These are phyloP conservation scores for Pseudocercospora fijiensis DNA, from an alignment of 2,329 filamentous ascomycete genomes.

Conservation along the genomic window DNA sequence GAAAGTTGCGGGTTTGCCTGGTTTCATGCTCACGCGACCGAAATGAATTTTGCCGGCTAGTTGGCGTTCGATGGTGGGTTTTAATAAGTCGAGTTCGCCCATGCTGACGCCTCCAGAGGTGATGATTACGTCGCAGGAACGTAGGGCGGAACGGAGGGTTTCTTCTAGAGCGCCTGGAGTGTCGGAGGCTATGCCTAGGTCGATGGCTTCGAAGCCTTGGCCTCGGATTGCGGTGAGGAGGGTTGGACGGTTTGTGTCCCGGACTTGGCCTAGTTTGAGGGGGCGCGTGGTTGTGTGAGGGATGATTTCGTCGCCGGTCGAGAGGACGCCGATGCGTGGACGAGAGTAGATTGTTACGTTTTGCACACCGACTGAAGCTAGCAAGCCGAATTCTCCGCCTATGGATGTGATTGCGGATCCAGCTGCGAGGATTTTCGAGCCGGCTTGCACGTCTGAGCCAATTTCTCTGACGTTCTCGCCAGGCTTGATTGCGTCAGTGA, in stretches of 20 bases:
- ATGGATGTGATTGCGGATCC: conserved; percentile 82
- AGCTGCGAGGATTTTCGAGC: conserved; percentile 67
- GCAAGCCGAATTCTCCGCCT: conserved; percentile 85
- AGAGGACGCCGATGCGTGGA: conserved; percentile 81
- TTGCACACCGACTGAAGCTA: conserved; percentile 77
- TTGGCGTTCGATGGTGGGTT: conserved; percentile 88
- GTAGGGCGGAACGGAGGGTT: conserved; percentile 71
- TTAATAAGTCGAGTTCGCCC: conserved; percentile 95
- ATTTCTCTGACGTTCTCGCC: conserved; percentile 90
- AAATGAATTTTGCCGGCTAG: conserved; percentile 95
- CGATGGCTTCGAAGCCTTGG: conserved; percentile 75
- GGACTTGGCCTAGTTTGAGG: conserved; percentile 76
- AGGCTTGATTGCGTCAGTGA: conserved; percentile 69
- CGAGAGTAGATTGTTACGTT: conserved; percentile 71
- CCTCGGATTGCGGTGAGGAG: conserved; percentile 73
- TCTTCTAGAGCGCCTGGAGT: conserved; percentile 71
- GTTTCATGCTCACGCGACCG: conserved; percentile 95
- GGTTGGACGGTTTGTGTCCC: conserved; percentile 89
- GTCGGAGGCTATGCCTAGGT: conserved; percentile 82
- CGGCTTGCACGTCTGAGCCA: conserved; percentile 77
- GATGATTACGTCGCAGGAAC: conserved; percentile 75
- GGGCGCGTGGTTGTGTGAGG: conserved; percentile 61
- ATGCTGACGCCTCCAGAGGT: conserved; percentile 95
- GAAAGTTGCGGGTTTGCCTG: conserved; percentile 95
- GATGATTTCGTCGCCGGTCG: conserved; percentile 93